These are phyloP conservation scores for Camelina sativa DNA, from an alignment of 345 rosid species.

Conservation along the genomic window DNA sequence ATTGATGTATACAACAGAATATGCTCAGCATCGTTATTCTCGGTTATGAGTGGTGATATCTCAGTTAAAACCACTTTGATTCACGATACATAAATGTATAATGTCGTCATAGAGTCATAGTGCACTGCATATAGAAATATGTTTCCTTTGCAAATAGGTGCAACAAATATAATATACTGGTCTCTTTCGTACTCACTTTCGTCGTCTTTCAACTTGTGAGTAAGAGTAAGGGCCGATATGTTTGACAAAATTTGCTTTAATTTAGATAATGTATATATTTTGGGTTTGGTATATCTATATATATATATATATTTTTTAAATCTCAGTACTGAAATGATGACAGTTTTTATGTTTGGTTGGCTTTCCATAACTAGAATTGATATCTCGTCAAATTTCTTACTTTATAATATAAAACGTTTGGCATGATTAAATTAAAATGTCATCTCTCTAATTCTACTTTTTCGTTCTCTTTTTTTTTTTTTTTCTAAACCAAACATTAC, in stretches of 20 bases:
- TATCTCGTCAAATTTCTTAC: not conserved
- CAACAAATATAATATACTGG: not conserved
- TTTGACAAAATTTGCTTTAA: conserved; percentile 11
- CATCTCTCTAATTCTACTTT: not conserved
- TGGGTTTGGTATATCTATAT: too few species aligned
- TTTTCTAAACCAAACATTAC: too few species aligned
- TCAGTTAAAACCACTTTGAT: not conserved
- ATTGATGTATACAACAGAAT: not conserved
- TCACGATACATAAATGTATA: not conserved
- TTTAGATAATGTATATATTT: too few species aligned
- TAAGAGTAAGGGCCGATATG: conserved; percentile 4
- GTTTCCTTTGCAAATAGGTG: not conserved
- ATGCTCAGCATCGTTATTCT: not conserved
- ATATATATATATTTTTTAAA: too few species aligned
- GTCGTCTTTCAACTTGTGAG: not conserved
- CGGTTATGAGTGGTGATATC: not conserved
- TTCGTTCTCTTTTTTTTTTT: too few species aligned
- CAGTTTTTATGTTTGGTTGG: not conserved
- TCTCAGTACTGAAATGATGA: too few species aligned
- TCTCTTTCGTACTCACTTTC: not conserved
- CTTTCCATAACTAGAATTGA: not conserved
- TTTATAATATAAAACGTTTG: not conserved
- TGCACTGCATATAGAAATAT: not conserved
- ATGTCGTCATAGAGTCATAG: not conserved
- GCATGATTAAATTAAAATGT: not conserved